These are phyloP conservation scores for Aspergillus phoenicis DNA, from an alignment of 2,329 filamentous ascomycete genomes.

Conservation along the genomic window DNA sequence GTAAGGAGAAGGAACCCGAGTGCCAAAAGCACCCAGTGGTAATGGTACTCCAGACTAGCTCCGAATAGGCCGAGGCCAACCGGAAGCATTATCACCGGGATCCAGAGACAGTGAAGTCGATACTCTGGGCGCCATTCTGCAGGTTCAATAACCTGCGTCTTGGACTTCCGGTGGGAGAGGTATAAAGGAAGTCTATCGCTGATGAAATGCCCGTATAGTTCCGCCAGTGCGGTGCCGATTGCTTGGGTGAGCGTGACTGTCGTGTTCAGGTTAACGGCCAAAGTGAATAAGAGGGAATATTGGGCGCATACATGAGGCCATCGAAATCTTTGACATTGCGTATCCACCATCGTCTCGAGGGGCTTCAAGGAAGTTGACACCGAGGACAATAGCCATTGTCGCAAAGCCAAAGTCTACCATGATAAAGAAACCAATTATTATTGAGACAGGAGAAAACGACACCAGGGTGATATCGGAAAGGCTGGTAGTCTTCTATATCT, in stretches of 20 bases:
- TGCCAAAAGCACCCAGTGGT: slow-evolving; percentile 45
- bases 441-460: neutral
- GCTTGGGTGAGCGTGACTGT: neutral
- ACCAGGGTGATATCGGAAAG: neutral
- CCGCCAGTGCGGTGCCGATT: slow-evolving; percentile 21
- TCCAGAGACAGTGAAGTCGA: slow-evolving; percentile 29
- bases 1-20: slow-evolving; percentile 46
- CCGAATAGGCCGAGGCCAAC: slow-evolving; percentile 42
- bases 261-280: neutral
- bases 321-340: neutral
- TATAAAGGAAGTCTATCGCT: slow-evolving; percentile 45
- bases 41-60: slow-evolving; percentile 43
- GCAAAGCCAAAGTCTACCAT: slow-evolving; percentile 1
- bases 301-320: neutral
- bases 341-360: neutral
- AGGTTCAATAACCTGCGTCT: slow-evolving; percentile 10
- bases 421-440: neutral
- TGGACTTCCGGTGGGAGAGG: slow-evolving; percentile 31
- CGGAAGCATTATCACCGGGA: slow-evolving; percentile 32
- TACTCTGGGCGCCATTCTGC: slow-evolving; percentile 39
- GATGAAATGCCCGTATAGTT: slow-evolving; percentile 41
- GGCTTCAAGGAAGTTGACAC: neutral
- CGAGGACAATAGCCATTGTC: neutral
- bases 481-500: neutral
- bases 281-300: neutral